Base-by-base conservation (phyloP, 2,329 filamentous ascomycete species). In the Thermothelomyces thermophilus region DNA sequence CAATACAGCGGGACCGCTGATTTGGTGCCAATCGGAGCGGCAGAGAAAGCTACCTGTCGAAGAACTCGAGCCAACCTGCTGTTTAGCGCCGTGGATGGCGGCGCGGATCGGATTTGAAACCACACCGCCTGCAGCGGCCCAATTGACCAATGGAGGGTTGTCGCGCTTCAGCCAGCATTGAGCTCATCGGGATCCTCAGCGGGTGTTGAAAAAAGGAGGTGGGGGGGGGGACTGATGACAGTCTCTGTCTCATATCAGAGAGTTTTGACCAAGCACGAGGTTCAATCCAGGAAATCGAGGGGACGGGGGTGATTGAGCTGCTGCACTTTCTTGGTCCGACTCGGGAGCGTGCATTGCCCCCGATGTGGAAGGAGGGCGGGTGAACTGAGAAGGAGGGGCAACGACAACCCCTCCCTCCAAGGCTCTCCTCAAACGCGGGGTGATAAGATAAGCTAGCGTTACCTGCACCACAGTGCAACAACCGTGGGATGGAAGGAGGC, bases 401-500 rank as follows among this genome's bases (percentile, higher is more conserved):
- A n/a, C 16, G 13, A 16, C 22, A 28, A 22, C 39, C 20, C 22
- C 39, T 20, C 20, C 14, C 39, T 28, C n/a, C n/a, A 22, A 2
- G 34, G 41, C 35, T 45, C 36, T 43, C 45, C 17, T 28, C 20
- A 34, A 46, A 48, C 26, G 50, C 45, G 50, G 50, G 50, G 50
- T 52, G 50, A 52, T 52, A 52, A 52, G 50, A 52, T 52, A 52
- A 52, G 50, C 34, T 16, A 37, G 10, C 10, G 36, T 17, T 10
- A 17, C 6, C n/a, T n/a, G n/a, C n/a, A n/a, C n/a, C n/a, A n/a
- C n/a, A n/a, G 30, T 5, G 5, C 3, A 20, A 5, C 37, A 40
- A 41, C 34, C n/a, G 16, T 34, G 26, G 33, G 16, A 46, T 37
- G 42, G 30, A 6, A 16, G 4, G 22, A 19, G 16, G 22, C n/a